Evolutionary conservation across 441 rosid species (phyloP).

Genomic region (Croton laevigatus): DNA sequence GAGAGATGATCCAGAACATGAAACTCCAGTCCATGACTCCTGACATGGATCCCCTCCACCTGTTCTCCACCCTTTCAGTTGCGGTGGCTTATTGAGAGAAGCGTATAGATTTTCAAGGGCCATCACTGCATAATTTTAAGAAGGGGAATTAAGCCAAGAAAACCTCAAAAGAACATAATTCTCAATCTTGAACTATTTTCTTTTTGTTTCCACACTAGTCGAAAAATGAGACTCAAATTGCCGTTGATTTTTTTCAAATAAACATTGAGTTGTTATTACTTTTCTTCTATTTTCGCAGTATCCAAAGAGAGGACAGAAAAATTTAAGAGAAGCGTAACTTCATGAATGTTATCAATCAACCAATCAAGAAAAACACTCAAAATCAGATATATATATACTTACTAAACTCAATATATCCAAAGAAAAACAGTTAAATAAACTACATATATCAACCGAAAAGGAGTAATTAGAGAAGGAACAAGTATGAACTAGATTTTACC

Average conservation of each 20-base stretch:
- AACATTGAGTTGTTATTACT: not conserved
- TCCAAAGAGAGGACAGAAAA: constrained; percentile 19
- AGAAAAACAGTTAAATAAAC: not conserved
- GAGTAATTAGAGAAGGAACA: not conserved
- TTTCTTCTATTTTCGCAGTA: constrained; percentile 12
- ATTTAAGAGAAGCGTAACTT: not conserved
- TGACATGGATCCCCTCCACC: constrained; percentile 85
- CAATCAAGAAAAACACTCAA: not conserved
- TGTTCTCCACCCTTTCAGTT: constrained; percentile 69
- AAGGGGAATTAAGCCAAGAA: constrained; percentile 1
- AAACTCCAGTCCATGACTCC: constrained; percentile 81
- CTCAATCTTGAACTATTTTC: not conserved
- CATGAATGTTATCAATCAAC: not conserved
- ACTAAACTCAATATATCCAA: too few species aligned
- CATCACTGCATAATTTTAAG: constrained; percentile 40
- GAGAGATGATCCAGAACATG: constrained; percentile 70
- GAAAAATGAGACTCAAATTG: not conserved
- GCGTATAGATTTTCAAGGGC: constrained; percentile 64
- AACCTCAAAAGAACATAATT: constrained; percentile 5
- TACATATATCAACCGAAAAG: not conserved
- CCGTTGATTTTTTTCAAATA: not conserved
- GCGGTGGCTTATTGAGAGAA: constrained; percentile 51
- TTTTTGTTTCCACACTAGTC: not conserved
- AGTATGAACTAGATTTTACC: constrained; percentile 40
- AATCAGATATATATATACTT: not conserved